These are phyloP conservation scores for Rheum nobile DNA, from an alignment of 148 eudicot species.

Conservation along the genomic window DNA sequence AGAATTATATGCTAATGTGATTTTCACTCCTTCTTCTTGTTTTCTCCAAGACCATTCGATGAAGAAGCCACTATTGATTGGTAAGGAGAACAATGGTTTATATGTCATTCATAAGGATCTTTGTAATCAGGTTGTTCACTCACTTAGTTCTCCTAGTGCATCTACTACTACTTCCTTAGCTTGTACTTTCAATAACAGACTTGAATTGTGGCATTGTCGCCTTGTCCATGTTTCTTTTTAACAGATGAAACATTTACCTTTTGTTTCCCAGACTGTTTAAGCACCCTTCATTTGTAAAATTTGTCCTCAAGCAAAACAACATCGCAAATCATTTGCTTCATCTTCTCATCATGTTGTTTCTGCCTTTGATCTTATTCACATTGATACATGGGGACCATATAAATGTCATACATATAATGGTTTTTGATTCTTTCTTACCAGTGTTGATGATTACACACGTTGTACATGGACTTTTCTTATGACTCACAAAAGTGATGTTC, in stretches of 20 bases:
- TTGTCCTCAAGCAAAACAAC: background rate
- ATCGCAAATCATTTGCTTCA: background rate
- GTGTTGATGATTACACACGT: too few relatives aligned
- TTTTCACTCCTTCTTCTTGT: too few relatives aligned
- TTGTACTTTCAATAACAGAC: background rate
- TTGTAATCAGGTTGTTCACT: too few relatives aligned
- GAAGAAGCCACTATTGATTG: background rate
- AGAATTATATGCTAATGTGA: too few relatives aligned
- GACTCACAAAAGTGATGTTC: too few relatives aligned
- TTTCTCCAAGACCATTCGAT: background rate
- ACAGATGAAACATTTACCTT: background rate
- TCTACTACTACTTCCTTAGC: background rate
- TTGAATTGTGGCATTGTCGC: background rate
- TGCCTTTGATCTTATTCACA: background rate
- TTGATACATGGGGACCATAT: background rate
- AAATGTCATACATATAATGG: too few relatives aligned
- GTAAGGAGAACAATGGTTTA: background rate
- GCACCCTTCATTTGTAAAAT: background rate
- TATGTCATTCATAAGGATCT: too few relatives aligned
- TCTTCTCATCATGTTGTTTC: too few relatives aligned
- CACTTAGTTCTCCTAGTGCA: too few relatives aligned
- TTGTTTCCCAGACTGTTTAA: background rate
- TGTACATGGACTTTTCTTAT: too few relatives aligned
- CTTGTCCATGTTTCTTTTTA: background rate
- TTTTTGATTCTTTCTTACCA: too few relatives aligned